These are phyloP conservation scores for Leptomonas seymouri DNA, from an alignment of 208 protist genomes.

Conservation along the genomic window DNA sequence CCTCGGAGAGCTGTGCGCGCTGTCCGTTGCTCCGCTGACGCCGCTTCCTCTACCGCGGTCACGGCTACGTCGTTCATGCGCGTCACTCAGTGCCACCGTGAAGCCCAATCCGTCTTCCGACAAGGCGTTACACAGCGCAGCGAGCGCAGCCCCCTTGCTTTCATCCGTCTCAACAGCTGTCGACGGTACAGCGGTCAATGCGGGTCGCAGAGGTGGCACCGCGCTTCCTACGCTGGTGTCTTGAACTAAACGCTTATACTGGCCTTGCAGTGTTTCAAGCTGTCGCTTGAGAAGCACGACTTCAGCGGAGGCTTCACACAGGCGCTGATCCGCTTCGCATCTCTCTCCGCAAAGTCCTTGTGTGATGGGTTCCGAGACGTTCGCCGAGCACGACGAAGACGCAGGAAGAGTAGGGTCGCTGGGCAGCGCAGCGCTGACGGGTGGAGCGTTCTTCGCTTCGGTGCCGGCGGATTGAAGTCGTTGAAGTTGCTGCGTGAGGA, in stretches of 20 bases:
- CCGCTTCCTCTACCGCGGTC: background rate
- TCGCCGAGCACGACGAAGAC: no score
- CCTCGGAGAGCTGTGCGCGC: background rate
- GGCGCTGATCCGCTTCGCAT: background rate
- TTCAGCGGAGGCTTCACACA: slow-evolving; percentile 11
- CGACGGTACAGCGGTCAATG: background rate
- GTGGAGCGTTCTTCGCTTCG: background rate
- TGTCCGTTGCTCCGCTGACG: background rate
- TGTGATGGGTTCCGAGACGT: background rate
- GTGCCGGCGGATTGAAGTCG: background rate
- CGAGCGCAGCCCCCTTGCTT: background rate
- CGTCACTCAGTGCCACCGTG: slow-evolving; percentile 6
- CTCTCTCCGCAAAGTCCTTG: background rate
- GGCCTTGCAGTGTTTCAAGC: background rate
- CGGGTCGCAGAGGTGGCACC: background rate
- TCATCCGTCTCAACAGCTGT: background rate
- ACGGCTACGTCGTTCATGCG: background rate
- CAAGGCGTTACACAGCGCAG: slow-evolving; percentile 7
- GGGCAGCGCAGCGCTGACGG: background rate
- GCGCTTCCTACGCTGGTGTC: background rate
- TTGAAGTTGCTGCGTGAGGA: slow-evolving; percentile 11
- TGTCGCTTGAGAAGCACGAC: slow-evolving; percentile 8
- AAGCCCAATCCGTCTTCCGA: slow-evolving; percentile 20
- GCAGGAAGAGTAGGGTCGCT: background rate
- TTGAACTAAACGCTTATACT: background rate